Base-by-base conservation (phyloP, 495 filamentous ascomycete species). In the Elaphomyces granulatus region DNA sequence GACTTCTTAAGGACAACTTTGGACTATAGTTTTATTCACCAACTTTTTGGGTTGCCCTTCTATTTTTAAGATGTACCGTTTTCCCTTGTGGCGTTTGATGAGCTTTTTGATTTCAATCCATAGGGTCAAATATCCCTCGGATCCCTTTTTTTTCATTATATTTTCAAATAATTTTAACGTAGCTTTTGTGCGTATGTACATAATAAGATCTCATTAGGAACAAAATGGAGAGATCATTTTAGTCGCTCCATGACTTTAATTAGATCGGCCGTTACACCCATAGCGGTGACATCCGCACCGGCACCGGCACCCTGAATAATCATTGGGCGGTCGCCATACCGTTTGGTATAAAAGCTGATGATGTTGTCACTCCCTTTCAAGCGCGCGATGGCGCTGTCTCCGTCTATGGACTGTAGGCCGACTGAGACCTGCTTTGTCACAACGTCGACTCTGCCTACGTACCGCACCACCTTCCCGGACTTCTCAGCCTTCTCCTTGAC, bases 351-450 rank as follows among this genome's bases (percentile, higher is more conserved):
- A 70, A 98, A 94, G 70, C 77, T 90, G 52, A 98, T 90, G 54
- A 95, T 88, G 66, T 96, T 96, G 55, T 94, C 90, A 59, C 86
- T 94, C 28, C 90, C 90, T 69, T 93, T 92, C 41, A 96, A 66
- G 26, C 81, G 81, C 20, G 88, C 90, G 59, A 96, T 92, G 20
- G 90, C 78, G 52, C 83, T 80, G 33, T 79, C 77, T 48, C 70
- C 77, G 36, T 83, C 80, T 38, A 92, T 85, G 68, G 77, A 80
- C 69, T 93, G 81, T 50, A 98, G 59, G 7, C 87, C 88, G 36
- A 95, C 87, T 59, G 82, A 87, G 49, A 94, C 77, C 45, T 74
- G 60, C 52, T 82, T 78, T 38, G 67, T 70, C 26, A 57, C 69
- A 17, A 93, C 74, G 54, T 96, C 83, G 38, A 96, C 77, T 53